Evolutionary conservation across 108 stramenopile species (phyloP).

Genomic region (Cyclotella baltica): DNA sequence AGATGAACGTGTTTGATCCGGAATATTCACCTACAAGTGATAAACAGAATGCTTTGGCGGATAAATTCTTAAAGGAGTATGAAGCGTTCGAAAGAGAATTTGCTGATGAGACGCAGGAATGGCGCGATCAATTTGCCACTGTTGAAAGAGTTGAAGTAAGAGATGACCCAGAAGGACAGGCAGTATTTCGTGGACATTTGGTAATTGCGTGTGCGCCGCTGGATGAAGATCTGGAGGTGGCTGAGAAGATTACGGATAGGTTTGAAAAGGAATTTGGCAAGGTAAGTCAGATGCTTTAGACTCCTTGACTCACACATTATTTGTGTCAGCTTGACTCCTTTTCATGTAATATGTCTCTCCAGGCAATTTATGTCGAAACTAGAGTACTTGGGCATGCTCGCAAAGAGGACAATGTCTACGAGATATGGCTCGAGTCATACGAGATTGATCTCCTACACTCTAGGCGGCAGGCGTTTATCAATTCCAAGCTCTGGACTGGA

Average conservation of each 20-base stretch:
- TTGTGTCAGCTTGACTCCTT: neutral
- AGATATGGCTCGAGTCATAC: constrained; percentile 89
- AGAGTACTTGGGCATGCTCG: constrained; percentile 77
- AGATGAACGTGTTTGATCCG: constrained; percentile 80
- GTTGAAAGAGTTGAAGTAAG: constrained; percentile 59
- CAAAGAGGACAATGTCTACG: constrained; percentile 82
- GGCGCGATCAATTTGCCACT: constrained; percentile 57
- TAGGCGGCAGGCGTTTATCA: constrained; percentile 63
- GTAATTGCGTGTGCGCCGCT: constrained; percentile 73
- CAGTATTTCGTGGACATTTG: constrained; percentile 84
- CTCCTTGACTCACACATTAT: neutral
- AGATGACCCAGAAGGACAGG: constrained; percentile 73
- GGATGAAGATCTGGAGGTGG: constrained; percentile 73
- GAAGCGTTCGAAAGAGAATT: constrained; percentile 69
- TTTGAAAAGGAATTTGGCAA: constrained; percentile 82
- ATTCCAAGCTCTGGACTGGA: constrained; percentile 68
- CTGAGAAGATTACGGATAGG: constrained; percentile 78
- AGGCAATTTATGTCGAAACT: constrained; percentile 80
- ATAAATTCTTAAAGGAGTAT: constrained; percentile 66
- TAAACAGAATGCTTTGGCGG: constrained; percentile 64
- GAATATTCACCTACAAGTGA: constrained; percentile 72
- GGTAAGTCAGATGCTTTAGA: neutral
- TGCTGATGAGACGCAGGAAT: constrained; percentile 60
- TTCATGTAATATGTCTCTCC: neutral
- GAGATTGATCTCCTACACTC: constrained; percentile 86